phyloP scores from a whole-genome alignment of 768 basidiomycete genomes.

The Auricularia sp. region DNA sequence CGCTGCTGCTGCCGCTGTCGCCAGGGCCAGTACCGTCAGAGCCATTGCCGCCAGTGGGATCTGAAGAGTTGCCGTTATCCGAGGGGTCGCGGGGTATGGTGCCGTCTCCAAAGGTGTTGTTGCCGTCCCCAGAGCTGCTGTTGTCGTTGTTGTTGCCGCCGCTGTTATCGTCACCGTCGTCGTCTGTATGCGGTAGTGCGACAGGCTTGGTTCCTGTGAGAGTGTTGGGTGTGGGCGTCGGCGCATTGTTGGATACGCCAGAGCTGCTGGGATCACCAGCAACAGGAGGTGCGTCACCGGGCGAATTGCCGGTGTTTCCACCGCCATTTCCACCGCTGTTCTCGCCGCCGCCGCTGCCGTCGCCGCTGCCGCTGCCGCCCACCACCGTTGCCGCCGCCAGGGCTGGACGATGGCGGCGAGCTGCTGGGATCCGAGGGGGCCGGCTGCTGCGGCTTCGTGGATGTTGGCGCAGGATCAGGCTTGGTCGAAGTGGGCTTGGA shows the following conservation, averaged over 20 bases:
- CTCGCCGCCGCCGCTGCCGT: too few species aligned
- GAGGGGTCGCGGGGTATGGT: not conserved
- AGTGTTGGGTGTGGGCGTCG: not conserved
- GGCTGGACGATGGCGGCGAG: not conserved
- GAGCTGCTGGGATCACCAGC: not conserved
- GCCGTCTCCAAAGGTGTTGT: not conserved
- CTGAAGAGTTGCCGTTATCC: not conserved
- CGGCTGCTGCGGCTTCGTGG: not conserved
- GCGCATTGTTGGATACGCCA: not conserved
- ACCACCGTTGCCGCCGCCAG: not conserved
- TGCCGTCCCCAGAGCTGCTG: not conserved
- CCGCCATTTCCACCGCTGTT: too few species aligned
- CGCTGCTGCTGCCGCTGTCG: not conserved
- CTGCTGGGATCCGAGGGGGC: not conserved
- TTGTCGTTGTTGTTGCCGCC: not conserved
- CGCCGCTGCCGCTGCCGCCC: too few species aligned
- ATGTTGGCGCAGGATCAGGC: not conserved
- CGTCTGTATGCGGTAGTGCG: not conserved
- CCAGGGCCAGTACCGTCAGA: not conserved
- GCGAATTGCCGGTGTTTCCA: too few species aligned
- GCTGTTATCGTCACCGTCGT: not conserved
- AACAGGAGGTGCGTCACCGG: not conserved
- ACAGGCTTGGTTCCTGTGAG: not conserved
- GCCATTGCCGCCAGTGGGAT: not conserved
- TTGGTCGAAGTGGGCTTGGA: not conserved